A percentile compares a stretch with the other conserved stretches of the same genome.
phyloP scores from a whole-genome alignment of 1,284 basidiomycete species.

The Leccinum insolens region DNA sequence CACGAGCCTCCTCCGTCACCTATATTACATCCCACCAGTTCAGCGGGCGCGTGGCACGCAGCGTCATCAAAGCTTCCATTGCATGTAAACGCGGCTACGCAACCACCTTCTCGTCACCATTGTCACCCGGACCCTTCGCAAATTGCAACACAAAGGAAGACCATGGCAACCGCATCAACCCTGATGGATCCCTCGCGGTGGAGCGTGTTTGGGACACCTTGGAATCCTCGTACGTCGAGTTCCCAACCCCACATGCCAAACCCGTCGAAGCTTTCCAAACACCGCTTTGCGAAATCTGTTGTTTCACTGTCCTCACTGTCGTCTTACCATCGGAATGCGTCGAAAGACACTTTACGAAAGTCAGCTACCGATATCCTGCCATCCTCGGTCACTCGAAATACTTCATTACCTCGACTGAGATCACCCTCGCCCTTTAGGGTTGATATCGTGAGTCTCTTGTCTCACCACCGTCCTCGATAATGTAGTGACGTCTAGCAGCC shows the following conservation, averaged over 20 bases:
- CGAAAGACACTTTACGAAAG: constrained; percentile 13
- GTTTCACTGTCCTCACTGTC: constrained; percentile 4
- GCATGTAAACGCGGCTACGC: constrained; percentile 10
- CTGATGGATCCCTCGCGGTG: not conserved
- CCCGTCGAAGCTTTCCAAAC: constrained; percentile 15
- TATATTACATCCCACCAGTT: not conserved
- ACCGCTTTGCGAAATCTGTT: constrained; percentile 1
- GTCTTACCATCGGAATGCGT: constrained; percentile 2
- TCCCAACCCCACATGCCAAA: constrained; percentile 1
- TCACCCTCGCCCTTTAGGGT: constrained; percentile 30
- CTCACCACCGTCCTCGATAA: not conserved
- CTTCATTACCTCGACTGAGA: constrained; percentile 26
- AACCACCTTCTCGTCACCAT: constrained; percentile 4
- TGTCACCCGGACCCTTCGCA: not conserved
- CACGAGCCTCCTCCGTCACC: not conserved
- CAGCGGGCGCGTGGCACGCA: constrained; percentile 1
- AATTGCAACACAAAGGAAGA: not conserved
- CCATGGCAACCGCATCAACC: not conserved
- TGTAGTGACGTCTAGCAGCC: constrained; percentile 27
- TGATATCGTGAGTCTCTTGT: constrained; percentile 26
- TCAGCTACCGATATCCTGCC: not conserved
- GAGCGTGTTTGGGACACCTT: not conserved
- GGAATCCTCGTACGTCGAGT: not conserved
- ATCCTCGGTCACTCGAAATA: constrained; percentile 9
- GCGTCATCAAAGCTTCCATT: constrained; percentile 3